Evolutionary conservation across 345 rosid species (phyloP), one percentile per base, ranked within the genome.

Genomic region (Lepidium sativum): DNA sequence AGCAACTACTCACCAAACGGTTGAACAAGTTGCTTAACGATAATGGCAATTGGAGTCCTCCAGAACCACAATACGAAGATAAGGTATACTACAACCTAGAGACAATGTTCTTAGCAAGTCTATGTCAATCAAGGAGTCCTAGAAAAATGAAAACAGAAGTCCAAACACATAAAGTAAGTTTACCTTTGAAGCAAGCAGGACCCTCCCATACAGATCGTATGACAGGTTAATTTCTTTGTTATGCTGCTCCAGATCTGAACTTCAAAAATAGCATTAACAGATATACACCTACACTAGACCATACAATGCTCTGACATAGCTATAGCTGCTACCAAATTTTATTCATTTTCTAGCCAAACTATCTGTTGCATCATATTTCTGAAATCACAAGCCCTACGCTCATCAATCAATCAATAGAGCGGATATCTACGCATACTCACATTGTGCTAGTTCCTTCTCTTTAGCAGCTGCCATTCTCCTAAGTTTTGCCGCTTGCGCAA

Each of bases 401-500:
- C 27, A 55, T 18, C 7, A 51, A 14, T n/a, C 42, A 42, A 60
- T 20, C 42, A 45, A 65, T 20, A 53, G 29, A 27, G 52, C 15
- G 39, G 20, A 16, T 5, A 68, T 4, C n/a, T 5, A 58, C 17
- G 38, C 11, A 69, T 65, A 42, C 87, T 79, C 75, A 92, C 97
- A 67, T 17, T 73, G 86, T 55, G 81, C 68, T 60, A 92, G 87
- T 70, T 89, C 94, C 75, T 89, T 89, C 84, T 92, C 96, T 78
- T 89, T 92, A 55, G 96, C 81, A 60, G 86, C 86, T 8, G 89
- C 89, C 18, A 60, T 27, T 67, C 91, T 80, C 77, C 84, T 82
- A 61, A 85, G 95, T 71, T 85, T 87, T 7, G 91, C 84, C 4
- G 91, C 88, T 73, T 83, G 88, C 6, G 88, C 95, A 78, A 89